Base-by-base conservation (phyloP, 176 grass and related monocot genomes). In the Eleusine indica region DNA sequence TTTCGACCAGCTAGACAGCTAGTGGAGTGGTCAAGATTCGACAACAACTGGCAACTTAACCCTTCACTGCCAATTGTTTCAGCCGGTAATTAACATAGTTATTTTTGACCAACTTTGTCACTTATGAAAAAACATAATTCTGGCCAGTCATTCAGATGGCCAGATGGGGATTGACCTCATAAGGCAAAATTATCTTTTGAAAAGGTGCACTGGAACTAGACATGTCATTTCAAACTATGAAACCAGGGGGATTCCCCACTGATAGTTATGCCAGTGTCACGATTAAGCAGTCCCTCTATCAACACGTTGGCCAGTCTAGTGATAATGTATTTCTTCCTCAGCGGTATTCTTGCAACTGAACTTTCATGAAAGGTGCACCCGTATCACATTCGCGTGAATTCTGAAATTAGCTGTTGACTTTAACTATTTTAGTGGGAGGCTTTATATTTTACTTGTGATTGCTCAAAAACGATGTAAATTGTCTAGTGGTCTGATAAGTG, bases 91-190 rank as follows among this genome's bases (percentile, higher is more conserved):
- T 82, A 78, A 60, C 39, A 68, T 53, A 22, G 7, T 18, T 64
- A 63, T 21, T 29, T 66, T 49, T 58, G 47, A 73, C 77, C n/a
- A 53, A 75, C 76, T 75, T 89, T 75, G 14, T 13, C 28, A 19
- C 69, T 47, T 4, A 32, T 41, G 1, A 51, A 37, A 37, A 38
- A 52, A 17, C 5, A 75, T 39, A 13, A 13, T n/a, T 35, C 7
- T 68, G 61, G 41, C 6, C 37, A 61, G 62, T 75, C 25, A 30
- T 19, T 57, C 22, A 66, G 6, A 57, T 73, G 9, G 16, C 32
- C 32, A 35, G 1, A 35, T 35, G 32, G 32, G 32, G 32, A 2
- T 66, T 80, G 58, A 56, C n/a, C 35, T 66, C 66, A 32, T 1
- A 67, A 67, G 9, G 40, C 38, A 79, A 72, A 42, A 21, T 68